Evolutionary conservation across 2,329 filamentous ascomycete species (phyloP).

Genomic region (Pseudonectria buxi): DNA sequence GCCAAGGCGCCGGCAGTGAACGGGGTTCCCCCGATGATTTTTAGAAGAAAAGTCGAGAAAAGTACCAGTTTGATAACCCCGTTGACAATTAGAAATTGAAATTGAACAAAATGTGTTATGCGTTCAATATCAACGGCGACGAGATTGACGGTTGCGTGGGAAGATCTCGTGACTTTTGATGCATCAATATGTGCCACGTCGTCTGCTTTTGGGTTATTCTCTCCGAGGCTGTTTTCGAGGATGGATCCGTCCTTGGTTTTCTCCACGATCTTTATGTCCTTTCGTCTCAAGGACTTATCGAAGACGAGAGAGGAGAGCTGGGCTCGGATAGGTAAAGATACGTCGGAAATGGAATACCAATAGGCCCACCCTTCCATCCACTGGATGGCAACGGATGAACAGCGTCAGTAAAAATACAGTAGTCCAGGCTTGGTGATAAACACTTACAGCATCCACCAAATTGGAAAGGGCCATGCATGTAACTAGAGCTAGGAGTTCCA

Average conservation of each 20-base stretch:
- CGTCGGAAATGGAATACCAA: constrained; percentile 57
- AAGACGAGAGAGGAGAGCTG: constrained; percentile 69
- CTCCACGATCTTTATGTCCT: constrained; percentile 63
- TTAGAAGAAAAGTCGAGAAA: constrained; percentile 59
- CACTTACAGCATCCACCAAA: constrained; percentile 40
- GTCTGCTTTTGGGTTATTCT: constrained; percentile 43
- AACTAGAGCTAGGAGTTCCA: constrained; percentile 62
- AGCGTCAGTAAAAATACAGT: neutral
- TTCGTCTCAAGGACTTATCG: constrained; percentile 68
- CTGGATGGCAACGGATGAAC: no score
- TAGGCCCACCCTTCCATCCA: constrained; percentile 60
- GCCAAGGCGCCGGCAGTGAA: constrained; percentile 59
- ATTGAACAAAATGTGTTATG: constrained; percentile 59
- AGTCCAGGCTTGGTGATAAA: neutral
- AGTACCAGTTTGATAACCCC: constrained; percentile 57
- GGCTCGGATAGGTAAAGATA: constrained; percentile 62
- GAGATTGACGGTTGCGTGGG: constrained; percentile 69
- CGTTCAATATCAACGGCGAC: constrained; percentile 70
- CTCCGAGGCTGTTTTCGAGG: constrained; percentile 25
- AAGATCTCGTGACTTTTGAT: constrained; percentile 34
- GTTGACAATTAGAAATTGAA: constrained; percentile 58
- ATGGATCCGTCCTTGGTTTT: constrained; percentile 36
- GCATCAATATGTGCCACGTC: constrained; percentile 39
- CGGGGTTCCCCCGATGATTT: constrained; percentile 65
- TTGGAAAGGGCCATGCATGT: constrained; percentile 55